Evolutionary conservation across 148 eudicot species (phyloP).

Genomic region (Limonium bicolor): DNA sequence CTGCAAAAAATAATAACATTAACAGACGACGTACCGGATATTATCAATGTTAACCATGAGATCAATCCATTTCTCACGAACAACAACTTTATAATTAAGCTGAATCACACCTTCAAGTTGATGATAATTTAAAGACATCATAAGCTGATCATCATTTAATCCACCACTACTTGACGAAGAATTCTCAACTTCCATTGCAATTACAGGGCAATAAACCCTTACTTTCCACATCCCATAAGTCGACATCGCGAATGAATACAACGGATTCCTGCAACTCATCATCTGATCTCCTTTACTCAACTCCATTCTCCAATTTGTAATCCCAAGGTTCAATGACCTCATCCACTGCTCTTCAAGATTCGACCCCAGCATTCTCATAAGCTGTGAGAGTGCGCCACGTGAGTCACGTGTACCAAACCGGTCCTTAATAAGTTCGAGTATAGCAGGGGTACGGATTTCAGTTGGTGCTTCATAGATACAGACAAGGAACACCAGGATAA

Average conservation of each 20-base stretch:
- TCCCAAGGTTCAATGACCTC: slow-evolving; percentile 51
- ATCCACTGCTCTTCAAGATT: slow-evolving; percentile 66
- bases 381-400: slow-evolving; percentile 23
- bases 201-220: slow-evolving; percentile 67
- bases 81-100: slow-evolving; percentile 12
- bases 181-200: slow-evolving; percentile 63
- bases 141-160: slow-evolving; percentile 41
- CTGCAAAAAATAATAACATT: no score
- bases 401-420: slow-evolving; percentile 24
- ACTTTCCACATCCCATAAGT: slow-evolving; percentile 66
- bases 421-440: no score
- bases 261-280: slow-evolving; percentile 39
- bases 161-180: slow-evolving; percentile 20
- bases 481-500: slow-evolving; percentile 47
- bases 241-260: slow-evolving; percentile 52
- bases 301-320: slow-evolving; percentile 68
- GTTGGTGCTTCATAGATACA: slow-evolving; percentile 80
- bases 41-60: slow-evolving; percentile 56
- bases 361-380: slow-evolving; percentile 52
- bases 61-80: slow-evolving; percentile 46
- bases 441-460: slow-evolving; percentile 55
- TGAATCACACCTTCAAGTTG: slow-evolving; percentile 48
- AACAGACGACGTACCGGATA: no score
- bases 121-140: slow-evolving; percentile 60
- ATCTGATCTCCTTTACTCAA: slow-evolving; percentile 10